Percentiles rank a stretch among this genome's conserved stretches.
Evolutionary conservation across 2,329 filamentous ascomycete species (phyloP).

Genomic region (Rugonectria rugulosa): DNA sequence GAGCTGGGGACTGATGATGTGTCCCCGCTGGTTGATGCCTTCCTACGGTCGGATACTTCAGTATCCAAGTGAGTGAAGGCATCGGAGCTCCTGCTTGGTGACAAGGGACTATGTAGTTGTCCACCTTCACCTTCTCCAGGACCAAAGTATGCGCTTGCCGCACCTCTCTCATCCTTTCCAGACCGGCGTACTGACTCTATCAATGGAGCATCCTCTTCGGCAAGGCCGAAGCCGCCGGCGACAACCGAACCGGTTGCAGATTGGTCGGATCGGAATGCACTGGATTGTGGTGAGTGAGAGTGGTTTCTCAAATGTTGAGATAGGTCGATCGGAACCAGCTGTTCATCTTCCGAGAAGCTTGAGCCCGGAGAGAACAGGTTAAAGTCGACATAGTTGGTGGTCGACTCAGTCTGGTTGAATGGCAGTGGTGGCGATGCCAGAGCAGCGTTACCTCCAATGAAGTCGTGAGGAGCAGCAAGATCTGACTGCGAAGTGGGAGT

Average conservation of each 20-base stretch:
- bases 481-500: conserved; percentile 39
- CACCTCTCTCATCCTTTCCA: conserved; percentile 20
- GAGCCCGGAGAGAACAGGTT: conserved; percentile 62
- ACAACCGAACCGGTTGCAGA: conserved; percentile 13
- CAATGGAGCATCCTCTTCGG: conserved; percentile 7
- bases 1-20: not conserved
- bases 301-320: conserved; percentile 29
- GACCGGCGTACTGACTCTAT: conserved; percentile 9
- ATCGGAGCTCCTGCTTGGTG: conserved; percentile 18
- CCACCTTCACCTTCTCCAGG: conserved; percentile 25
- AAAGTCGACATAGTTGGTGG: conserved; percentile 60
- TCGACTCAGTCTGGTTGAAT: conserved; percentile 32
- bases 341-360: conserved; percentile 58
- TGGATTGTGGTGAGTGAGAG: conserved; percentile 25
- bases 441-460: conserved; percentile 12
- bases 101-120: conserved; percentile 9
- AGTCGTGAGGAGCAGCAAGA: conserved; percentile 10
- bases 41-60: not conserved
- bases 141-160: conserved; percentile 24
- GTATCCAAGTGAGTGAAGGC: conserved; percentile 1
- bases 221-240: conserved; percentile 6
- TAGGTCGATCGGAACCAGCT: conserved; percentile 42
- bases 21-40: too few species aligned
- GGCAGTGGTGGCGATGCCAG: conserved; percentile 29
- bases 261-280: conserved; percentile 22